These are phyloP conservation scores for Teunomyces funiuensis DNA, from an alignment of 805 yeast species.

Conservation along the genomic window DNA sequence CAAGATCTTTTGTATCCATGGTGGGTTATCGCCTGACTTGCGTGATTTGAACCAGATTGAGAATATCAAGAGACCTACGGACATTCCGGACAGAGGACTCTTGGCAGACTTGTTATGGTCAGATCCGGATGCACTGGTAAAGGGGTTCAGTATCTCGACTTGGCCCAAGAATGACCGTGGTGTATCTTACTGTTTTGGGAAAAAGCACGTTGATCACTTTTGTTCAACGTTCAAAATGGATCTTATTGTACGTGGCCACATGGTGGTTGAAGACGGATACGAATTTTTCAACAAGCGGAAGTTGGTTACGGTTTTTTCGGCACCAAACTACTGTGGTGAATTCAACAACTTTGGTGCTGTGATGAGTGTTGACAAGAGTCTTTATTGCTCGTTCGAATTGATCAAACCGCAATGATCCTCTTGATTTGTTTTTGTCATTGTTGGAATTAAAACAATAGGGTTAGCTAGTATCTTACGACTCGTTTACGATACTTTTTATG, in stretches of 20 bases:
- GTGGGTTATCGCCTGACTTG: conserved; percentile 76
- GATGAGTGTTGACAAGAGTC: conserved; percentile 66
- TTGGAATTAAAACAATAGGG: conserved; percentile 4
- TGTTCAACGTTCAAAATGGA: conserved; percentile 68
- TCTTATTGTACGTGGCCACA: conserved; percentile 78
- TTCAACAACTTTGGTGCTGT: conserved; percentile 80
- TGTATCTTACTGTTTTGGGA: conserved; percentile 75
- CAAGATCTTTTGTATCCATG: conserved; percentile 59
- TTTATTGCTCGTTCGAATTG: conserved; percentile 71
- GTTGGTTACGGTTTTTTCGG: conserved; percentile 76
- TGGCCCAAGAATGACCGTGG: conserved; percentile 87
- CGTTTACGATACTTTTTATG: neutral
- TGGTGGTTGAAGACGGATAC: conserved; percentile 89
- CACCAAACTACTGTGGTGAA: conserved; percentile 84
- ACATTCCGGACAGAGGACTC: conserved; percentile 77
- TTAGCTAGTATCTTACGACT: neutral
- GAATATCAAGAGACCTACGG: conserved; percentile 75
- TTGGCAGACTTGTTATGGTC: conserved; percentile 82
- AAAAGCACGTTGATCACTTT: conserved; percentile 69
- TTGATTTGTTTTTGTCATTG: conserved; percentile 1
- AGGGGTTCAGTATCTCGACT: conserved; percentile 38
- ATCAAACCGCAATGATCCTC: conserved; percentile 50
- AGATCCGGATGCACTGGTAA: conserved; percentile 60
- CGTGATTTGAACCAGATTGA: conserved; percentile 65
- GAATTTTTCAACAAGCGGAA: conserved; percentile 75